Conservation (phyloP, 306 rosid genomes). For the Senna siamea region DNA sequence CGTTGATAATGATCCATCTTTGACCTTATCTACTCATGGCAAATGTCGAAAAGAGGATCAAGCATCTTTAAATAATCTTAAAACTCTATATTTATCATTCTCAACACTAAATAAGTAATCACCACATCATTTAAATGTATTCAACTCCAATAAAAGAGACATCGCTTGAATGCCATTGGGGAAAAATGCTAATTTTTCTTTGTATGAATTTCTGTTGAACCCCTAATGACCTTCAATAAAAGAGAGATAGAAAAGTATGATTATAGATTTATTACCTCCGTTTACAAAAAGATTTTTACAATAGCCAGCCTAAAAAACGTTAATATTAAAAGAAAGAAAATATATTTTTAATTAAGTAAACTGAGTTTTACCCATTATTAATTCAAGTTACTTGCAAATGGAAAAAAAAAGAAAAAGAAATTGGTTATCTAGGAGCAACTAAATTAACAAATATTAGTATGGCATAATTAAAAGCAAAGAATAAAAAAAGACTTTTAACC, state of each 20-base stretch:
- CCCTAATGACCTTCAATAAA: no score
- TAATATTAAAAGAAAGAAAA: no score
- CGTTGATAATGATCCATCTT: conserved; percentile 13
- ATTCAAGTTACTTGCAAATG: not conserved
- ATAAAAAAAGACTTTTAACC: not conserved
- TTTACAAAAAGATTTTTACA: no score
- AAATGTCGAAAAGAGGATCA: conserved; percentile 13
- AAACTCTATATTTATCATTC: conserved; percentile 7
- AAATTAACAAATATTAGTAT: not conserved
- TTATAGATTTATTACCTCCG: no score
- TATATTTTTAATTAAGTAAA: no score
- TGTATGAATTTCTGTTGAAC: no score
- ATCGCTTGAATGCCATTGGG: no score
- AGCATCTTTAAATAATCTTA: not conserved
- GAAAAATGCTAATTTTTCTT: not conserved
- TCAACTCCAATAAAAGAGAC: not conserved
- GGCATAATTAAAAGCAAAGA: not conserved
- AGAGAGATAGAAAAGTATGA: no score
- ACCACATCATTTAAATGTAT: conserved; percentile 1
- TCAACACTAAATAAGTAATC: conserved; percentile 4
- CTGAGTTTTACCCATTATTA: not conserved
- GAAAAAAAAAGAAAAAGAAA: no score
- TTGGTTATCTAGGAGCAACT: not conserved
- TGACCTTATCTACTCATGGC: conserved; percentile 29
- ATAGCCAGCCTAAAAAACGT: no score